phyloP scores from a whole-genome alignment of 345 rosid genomes.

The Syzygium oleosum region DNA sequence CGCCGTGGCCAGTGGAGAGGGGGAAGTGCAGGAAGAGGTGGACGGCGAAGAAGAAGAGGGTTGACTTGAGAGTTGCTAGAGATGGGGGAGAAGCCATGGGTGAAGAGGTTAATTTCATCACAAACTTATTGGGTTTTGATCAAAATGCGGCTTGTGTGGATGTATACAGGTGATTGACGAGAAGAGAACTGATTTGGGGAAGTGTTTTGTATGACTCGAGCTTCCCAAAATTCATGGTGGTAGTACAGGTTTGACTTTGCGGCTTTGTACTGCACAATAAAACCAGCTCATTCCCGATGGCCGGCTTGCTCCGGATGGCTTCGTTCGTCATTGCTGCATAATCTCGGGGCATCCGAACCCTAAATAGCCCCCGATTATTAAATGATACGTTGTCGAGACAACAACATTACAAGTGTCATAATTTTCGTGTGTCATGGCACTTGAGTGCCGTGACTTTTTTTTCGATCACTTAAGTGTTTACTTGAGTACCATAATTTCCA shows the following conservation, averaged over 20 bases:
- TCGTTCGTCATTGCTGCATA: not conserved
- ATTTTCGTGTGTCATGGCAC: too few relatives aligned
- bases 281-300: not conserved
- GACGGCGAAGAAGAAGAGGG: not conserved
- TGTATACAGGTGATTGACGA: not conserved
- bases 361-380: too few relatives aligned
- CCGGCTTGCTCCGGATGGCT: not conserved
- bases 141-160: not conserved
- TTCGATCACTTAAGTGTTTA: too few relatives aligned
- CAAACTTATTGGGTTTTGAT: not conserved
- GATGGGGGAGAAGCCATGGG: not conserved
- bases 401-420: too few relatives aligned
- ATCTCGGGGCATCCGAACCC: not conserved
- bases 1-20: conserved; percentile 35
- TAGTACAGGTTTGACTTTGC: conserved; percentile 3
- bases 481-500: too few relatives aligned
- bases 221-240: not conserved
- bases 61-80: not conserved
- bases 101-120: not conserved
- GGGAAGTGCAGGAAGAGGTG: conserved; percentile 22
- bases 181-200: not conserved
- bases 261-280: not conserved
- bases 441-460: too few relatives aligned
- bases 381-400: too few relatives aligned
- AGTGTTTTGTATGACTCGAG: not conserved